A percentile compares a stretch with the other conserved stretches of the same genome.
Evolutionary conservation across 345 rosid genomes (phyloP).

Genomic region (Passiflora organensis): DNA sequence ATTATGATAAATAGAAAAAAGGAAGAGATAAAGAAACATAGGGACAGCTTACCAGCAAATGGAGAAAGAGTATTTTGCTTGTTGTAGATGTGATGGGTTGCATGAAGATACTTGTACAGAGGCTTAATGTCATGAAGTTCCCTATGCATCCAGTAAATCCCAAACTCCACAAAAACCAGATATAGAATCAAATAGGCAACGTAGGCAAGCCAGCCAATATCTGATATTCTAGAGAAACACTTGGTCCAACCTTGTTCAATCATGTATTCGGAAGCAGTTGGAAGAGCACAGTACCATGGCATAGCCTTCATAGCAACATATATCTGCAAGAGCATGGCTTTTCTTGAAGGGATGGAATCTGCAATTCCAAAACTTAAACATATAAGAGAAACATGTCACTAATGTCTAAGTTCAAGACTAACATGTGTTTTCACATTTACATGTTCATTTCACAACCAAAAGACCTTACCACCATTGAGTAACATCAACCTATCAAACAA

Average conservation of each 20-base stretch:
- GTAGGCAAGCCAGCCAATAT: slow-evolving; percentile 57
- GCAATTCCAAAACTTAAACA: slow-evolving; percentile 23
- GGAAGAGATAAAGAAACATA: too few relatives aligned
- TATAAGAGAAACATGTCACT: slow-evolving; percentile 1
- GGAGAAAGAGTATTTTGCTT: slow-evolving; percentile 97
- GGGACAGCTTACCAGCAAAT: slow-evolving; percentile 67
- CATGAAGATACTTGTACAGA: slow-evolving; percentile 81
- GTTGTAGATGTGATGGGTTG: slow-evolving; percentile 91
- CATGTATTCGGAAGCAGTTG: slow-evolving; percentile 77
- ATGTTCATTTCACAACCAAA: too few relatives aligned
- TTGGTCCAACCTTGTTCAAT: slow-evolving; percentile 87
- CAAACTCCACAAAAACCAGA: slow-evolving; percentile 76
- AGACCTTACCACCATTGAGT: too few relatives aligned
- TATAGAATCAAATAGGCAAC: slow-evolving; percentile 39
- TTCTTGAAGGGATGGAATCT: slow-evolving; percentile 88
- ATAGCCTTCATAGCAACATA: slow-evolving; percentile 91
- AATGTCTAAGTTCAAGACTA: too few relatives aligned
- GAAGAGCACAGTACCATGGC: slow-evolving; percentile 87
- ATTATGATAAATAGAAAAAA: too few relatives aligned
- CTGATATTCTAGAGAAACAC: slow-evolving; percentile 56
- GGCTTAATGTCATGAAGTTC: slow-evolving; percentile 95
- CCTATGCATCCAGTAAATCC: slow-evolving; percentile 94
- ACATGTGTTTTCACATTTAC: too few relatives aligned
- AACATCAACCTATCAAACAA: too few relatives aligned
- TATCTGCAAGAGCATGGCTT: slow-evolving; percentile 83